phyloP scores from a whole-genome alignment of 352 stramenopile genomes.

The Phytophthora cryptogea region DNA sequence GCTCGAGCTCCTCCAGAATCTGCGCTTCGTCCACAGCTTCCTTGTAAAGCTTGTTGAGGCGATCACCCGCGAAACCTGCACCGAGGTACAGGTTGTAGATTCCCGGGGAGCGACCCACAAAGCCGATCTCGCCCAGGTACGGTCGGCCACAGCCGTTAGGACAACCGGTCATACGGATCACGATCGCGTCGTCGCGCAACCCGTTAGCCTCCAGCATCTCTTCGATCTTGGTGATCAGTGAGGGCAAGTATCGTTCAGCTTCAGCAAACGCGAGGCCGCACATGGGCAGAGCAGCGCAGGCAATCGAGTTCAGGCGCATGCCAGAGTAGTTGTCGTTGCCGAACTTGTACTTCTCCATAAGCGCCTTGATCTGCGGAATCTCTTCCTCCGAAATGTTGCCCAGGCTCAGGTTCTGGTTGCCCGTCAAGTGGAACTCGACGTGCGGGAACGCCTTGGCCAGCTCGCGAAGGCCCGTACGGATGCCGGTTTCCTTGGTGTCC shows the following conservation, averaged over 20 bases:
- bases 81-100: slow-evolving; percentile 98
- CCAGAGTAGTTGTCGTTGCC: slow-evolving; percentile 83
- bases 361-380: slow-evolving; percentile 89
- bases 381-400: slow-evolving; percentile 92
- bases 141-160: slow-evolving; percentile 97
- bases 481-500: slow-evolving; percentile 83
- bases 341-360: slow-evolving; percentile 93
- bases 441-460: slow-evolving; percentile 93
- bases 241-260: slow-evolving; percentile 94
- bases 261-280: slow-evolving; percentile 98
- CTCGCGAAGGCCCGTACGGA: slow-evolving; percentile 91
- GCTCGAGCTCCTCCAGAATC: slow-evolving; percentile 71
- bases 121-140: slow-evolving; percentile 98
- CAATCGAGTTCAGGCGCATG: slow-evolving; percentile 91
- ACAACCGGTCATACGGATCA: slow-evolving; percentile 98
- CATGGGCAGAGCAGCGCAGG: slow-evolving; percentile 95
- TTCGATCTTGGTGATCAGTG: slow-evolving; percentile 93
- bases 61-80: slow-evolving; percentile 75
- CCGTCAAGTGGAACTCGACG: slow-evolving; percentile 93
- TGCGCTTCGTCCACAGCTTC: slow-evolving; percentile 77
- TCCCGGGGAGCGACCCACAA: slow-evolving; percentile 96
- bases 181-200: slow-evolving; percentile 94
- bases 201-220: slow-evolving; percentile 89
- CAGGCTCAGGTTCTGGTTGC: slow-evolving; percentile 96
- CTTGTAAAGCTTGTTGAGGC: slow-evolving; percentile 87